These are phyloP conservation scores for Glycyrrhiza uralensis DNA, from an alignment of 306 rosid species.

Conservation along the genomic window DNA sequence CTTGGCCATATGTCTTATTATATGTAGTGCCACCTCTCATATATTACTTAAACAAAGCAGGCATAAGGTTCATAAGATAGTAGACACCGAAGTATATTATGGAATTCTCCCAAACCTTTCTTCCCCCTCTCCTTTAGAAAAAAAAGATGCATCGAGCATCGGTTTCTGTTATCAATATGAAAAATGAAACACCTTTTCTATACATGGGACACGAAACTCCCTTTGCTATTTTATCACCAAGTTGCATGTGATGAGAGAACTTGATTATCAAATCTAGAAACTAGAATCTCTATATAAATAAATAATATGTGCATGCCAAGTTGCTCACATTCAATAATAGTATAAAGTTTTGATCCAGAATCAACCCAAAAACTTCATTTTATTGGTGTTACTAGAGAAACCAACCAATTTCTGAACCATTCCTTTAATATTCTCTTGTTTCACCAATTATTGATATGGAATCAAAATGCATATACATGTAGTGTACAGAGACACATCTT, in stretches of 20 bases:
- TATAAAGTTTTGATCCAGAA: not conserved
- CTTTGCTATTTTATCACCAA: slow-evolving; percentile 16
- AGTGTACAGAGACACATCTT: not conserved
- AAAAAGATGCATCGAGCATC: slow-evolving; percentile 6
- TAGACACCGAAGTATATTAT: slow-evolving; percentile 32
- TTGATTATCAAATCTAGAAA: slow-evolving; percentile 17
- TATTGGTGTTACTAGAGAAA: not conserved
- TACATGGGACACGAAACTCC: slow-evolving; percentile 18
- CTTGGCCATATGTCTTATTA: slow-evolving; percentile 12
- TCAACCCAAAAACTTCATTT: not conserved
- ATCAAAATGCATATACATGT: not conserved
- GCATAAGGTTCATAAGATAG: slow-evolving; percentile 17
- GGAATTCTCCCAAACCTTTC: slow-evolving; percentile 35
- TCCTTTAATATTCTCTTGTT: not conserved
- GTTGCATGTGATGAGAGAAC: slow-evolving; percentile 38
- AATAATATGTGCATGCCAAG: not conserved
- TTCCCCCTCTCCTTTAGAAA: slow-evolving; percentile 25
- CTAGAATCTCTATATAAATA: not conserved
- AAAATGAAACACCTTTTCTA: slow-evolving; percentile 43
- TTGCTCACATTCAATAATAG: not conserved
- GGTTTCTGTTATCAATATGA: slow-evolving; percentile 28
- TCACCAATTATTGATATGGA: slow-evolving; percentile 39
- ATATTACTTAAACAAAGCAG: slow-evolving; percentile 20
- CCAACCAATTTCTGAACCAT: not conserved
- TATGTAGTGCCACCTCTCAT: slow-evolving; percentile 37